A percentile compares a stretch with the other conserved stretches of the same genome.
phyloP scores from a whole-genome alignment of 2,329 filamentous ascomycete species.

The Daldinia sp. region DNA sequence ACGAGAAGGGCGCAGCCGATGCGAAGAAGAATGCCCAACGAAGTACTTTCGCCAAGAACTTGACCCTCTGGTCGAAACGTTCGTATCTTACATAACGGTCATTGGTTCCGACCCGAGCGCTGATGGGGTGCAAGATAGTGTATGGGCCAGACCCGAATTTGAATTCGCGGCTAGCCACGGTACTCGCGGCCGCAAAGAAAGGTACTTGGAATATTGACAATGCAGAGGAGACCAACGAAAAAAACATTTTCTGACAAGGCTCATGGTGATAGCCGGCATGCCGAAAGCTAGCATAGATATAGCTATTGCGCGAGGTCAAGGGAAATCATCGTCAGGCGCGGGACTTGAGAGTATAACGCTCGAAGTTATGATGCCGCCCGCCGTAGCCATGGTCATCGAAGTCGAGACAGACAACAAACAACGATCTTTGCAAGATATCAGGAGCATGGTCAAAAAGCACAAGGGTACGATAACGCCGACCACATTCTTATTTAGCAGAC shows the following conservation, averaged over 20 bases:
- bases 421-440: slow-evolving; percentile 77
- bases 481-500: slow-evolving; percentile 84
- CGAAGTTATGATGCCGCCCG: slow-evolving; percentile 81
- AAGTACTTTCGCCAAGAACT: slow-evolving; percentile 72
- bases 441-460: slow-evolving; percentile 72
- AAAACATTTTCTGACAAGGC: slow-evolving; percentile 22
- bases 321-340: slow-evolving; percentile 76
- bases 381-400: slow-evolving; percentile 82
- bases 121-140: slow-evolving; percentile 56
- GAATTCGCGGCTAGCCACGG: slow-evolving; percentile 79
- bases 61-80: slow-evolving; percentile 80
- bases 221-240: slow-evolving; percentile 8
- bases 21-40: slow-evolving; percentile 78
- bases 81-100: slow-evolving; percentile 42
- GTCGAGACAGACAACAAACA: slow-evolving; percentile 84
- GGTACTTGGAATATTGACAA: slow-evolving; percentile 50
- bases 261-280: slow-evolving; percentile 65
- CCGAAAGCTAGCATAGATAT: slow-evolving; percentile 85
- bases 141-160: slow-evolving; percentile 75
- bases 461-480: slow-evolving; percentile 77
- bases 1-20: slow-evolving; percentile 91
- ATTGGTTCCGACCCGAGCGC: slow-evolving; percentile 12
- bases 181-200: slow-evolving; percentile 82
- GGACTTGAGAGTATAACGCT: slow-evolving; percentile 80
- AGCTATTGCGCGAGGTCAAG: slow-evolving; percentile 88